Base-by-base conservation (phyloP, 768 basidiomycete genomes). In the Tylopilus sp. region DNA sequence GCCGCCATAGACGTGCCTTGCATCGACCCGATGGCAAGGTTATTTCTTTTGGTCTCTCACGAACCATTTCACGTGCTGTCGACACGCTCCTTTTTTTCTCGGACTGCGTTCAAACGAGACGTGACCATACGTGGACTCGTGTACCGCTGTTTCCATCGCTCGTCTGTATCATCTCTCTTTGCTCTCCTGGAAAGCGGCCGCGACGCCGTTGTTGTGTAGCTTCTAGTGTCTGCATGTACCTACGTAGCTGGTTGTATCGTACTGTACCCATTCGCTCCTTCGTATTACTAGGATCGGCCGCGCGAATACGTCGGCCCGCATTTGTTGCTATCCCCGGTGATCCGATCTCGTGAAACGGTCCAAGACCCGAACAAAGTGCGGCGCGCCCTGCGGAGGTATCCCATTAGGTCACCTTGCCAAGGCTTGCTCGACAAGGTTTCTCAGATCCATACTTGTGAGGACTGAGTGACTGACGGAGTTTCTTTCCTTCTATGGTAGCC, bases 331-430 rank as follows among this genome's bases (percentile, higher is more conserved):
- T 33, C 33, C 17, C 33, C 33, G 17, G 33, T 14, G 33, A 33
- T 12, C 13, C 12, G 33, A 6, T 14, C 33, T 14, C 33, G n/a
- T n/a, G n/a, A n/a, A n/a, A n/a, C n/a, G n/a, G n/a, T n/a, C n/a
- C n/a, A n/a, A n/a, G n/a, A n/a, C n/a, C n/a, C n/a, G n/a, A n/a
- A n/a, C n/a, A n/a, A n/a, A n/a, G n/a, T n/a, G n/a, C 33, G 33
- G n/a, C n/a, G 17, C 33, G 33, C 28, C 1, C 24, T 16, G 21
- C 48, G 48, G 61, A 88, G 61, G 60, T 76, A 86, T 57, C 82
- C 72, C 84, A 87, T 85, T 51, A 75, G n/a, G n/a, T n/a, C n/a
- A n/a, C n/a, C n/a, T n/a, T n/a, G n/a, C n/a, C n/a, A n/a, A n/a
- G n/a, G n/a, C n/a, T n/a, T n/a, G n/a, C n/a, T n/a, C n/a, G n/a